Percentiles rank a stretch among this genome's conserved stretches.
Conservation (phyloP, 257 asterid genomes). For the Solanum chiquidenum region DNA sequence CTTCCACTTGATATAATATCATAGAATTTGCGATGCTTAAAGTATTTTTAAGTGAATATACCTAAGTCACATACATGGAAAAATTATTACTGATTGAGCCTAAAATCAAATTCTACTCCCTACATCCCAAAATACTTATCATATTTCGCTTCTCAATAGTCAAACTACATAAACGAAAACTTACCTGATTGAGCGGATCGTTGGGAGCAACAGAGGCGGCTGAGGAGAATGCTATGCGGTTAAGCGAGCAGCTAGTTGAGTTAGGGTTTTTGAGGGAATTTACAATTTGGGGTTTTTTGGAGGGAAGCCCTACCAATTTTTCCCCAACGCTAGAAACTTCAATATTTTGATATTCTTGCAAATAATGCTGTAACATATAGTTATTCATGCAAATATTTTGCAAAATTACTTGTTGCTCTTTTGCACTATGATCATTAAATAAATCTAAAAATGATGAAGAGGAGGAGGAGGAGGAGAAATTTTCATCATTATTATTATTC, state of each 20-base stretch:
- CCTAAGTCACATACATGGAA: background rate
- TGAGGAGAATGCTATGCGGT: background rate
- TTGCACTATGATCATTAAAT: background rate
- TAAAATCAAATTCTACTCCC: background rate
- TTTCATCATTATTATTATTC: background rate
- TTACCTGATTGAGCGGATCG: background rate
- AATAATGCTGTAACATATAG: background rate
- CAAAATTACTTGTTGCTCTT: background rate
- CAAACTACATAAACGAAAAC: background rate
- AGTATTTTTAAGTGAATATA: background rate
- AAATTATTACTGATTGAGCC: background rate
- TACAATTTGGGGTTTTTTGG: background rate
- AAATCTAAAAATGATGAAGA: background rate
- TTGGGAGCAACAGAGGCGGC: background rate
- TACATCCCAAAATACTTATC: background rate
- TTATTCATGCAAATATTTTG: background rate
- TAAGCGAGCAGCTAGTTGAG: background rate
- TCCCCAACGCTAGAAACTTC: background rate
- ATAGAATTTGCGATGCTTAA: background rate
- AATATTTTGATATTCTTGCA: background rate
- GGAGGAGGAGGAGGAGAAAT: background rate
- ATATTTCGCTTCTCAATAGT: background rate
- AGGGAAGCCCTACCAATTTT: background rate
- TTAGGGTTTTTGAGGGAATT: background rate
- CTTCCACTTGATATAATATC: background rate